Base-by-base conservation (phyloP, 1,284 basidiomycete species). In the Leccinum ponderosum region DNA sequence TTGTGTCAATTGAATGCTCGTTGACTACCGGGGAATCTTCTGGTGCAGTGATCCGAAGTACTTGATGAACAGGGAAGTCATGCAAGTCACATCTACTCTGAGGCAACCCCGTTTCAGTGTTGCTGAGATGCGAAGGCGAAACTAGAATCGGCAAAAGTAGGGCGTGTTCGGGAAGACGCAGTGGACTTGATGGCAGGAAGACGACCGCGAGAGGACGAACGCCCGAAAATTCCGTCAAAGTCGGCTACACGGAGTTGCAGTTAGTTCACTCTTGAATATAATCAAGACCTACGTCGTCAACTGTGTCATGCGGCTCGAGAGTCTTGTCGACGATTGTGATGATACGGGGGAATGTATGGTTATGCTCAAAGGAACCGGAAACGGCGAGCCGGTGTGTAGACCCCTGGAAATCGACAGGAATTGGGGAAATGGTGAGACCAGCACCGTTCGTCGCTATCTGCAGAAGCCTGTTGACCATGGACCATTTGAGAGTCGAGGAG, bases 151-250 rank as follows among this genome's bases (percentile, higher is more conserved):
- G 89, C 57, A 90, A 79, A 70, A 86, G 87, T 17, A 82, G 73
- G 39, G 82, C 81, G 69, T 88, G 87, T 58, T 80, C 77, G 27
- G 80, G 77, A 15, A 88, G 71, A 55, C 66, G 67, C 17, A 76
- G 68, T 51, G 81, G 71, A 51, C 74, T 68, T 59, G 78, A 79
- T 53, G 89, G 89, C 52, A 89, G 73, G 73, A 84, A 88, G 55
- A 90, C 75, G 62, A 91, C 76, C 33, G 86, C 89, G 64, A 91
- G 76, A 44, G 87, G 87, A 56, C 82, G 85, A 65, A 78, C 73
- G 53, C 76, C 75, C 62, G 75, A 59, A 54, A 60, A 52, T 61
- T 71, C 70, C 66, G 76, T 73, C 68, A 76, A 67, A 66, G 70
- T 75, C 73, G 77, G 76, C 83, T 84, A 73, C 58, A 69, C 25